These are phyloP conservation scores for Penicillium digitatum DNA, from an alignment of 2,329 filamentous ascomycete genomes.

Conservation along the genomic window DNA sequence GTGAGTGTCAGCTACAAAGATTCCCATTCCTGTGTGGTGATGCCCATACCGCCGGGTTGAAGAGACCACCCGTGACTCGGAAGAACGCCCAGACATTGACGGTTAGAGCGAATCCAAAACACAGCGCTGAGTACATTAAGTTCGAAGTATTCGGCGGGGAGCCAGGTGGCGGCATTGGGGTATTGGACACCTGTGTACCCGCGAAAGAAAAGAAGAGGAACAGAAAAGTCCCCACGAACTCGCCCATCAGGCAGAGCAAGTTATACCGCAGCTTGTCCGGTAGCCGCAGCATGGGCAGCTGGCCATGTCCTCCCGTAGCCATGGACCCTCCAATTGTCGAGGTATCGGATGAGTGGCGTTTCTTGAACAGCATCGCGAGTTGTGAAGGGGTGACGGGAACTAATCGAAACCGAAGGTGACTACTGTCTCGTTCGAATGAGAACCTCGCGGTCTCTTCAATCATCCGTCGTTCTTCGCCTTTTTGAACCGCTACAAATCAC, in stretches of 20 bases:
- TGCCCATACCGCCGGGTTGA: conserved; percentile 47
- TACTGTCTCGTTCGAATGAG: not conserved
- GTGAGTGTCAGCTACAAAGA: not conserved
- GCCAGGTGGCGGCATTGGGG: conserved; percentile 31
- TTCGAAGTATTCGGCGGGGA: conserved; percentile 34
- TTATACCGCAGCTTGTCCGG: conserved; percentile 42
- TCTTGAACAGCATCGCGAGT: conserved; percentile 11
- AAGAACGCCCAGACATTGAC: conserved; percentile 56
- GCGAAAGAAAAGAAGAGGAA: conserved; percentile 50
- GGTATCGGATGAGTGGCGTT: conserved; percentile 6
- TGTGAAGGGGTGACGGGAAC: not conserved
- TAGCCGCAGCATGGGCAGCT: conserved; percentile 36
- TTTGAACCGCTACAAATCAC: not conserved
- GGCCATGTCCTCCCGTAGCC: conserved; percentile 6
- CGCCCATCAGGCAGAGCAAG: conserved; percentile 46
- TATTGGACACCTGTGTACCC: conserved; percentile 46
- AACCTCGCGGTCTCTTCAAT: not conserved
- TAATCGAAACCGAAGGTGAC: not conserved
- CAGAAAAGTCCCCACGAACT: conserved; percentile 52
- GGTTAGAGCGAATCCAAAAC: conserved; percentile 47
- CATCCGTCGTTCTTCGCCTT: not conserved
- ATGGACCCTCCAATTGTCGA: conserved; percentile 10
- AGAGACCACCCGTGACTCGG: conserved; percentile 50
- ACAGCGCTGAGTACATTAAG: conserved; percentile 44
- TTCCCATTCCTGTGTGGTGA: too few species aligned